Conservation (phyloP, 2,329 filamentous ascomycete species). For the Hansfordia pulvinata region DNA sequence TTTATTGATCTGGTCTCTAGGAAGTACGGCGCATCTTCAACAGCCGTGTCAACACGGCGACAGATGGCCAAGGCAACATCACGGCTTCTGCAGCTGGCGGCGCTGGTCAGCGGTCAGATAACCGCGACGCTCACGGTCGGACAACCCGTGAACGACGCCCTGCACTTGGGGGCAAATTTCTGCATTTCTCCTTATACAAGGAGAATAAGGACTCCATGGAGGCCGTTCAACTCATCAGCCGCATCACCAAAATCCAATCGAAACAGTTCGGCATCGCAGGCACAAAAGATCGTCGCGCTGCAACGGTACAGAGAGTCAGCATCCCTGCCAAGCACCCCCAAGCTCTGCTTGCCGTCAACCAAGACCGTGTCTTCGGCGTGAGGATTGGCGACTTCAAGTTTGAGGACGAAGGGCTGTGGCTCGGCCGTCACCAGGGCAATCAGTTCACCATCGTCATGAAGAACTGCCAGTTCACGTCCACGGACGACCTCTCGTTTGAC, state of each 20-base stretch:
- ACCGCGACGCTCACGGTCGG: conserved; percentile 11
- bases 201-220: conserved; percentile 98
- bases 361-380: conserved; percentile 44
- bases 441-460: conserved; percentile 88
- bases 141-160: conserved; percentile 9
- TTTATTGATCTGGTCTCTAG: no score
- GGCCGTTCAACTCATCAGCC: conserved; percentile 62
- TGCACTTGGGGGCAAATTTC: conserved; percentile 53
- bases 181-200: conserved; percentile 90
- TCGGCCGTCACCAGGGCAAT: conserved; percentile 79
- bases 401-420: conserved; percentile 53
- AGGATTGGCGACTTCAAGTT: conserved; percentile 74
- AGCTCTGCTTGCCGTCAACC: conserved; percentile 51
- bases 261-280: conserved; percentile 67
- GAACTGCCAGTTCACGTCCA: conserved; percentile 53
- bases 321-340: conserved; percentile 36
- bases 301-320: conserved; percentile 73
- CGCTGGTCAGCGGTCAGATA: conserved; percentile 14
- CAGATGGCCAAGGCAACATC: conserved; percentile 41
- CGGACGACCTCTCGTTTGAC: conserved; percentile 30
- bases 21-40: conserved; percentile 67
- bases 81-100: conserved; percentile 35
- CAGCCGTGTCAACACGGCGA: conserved; percentile 65
- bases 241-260: conserved; percentile 58
- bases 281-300: conserved; percentile 81